Base-by-base conservation (phyloP, 2,329 filamentous ascomycete genomes). In the Fusarium austroafricanum region DNA sequence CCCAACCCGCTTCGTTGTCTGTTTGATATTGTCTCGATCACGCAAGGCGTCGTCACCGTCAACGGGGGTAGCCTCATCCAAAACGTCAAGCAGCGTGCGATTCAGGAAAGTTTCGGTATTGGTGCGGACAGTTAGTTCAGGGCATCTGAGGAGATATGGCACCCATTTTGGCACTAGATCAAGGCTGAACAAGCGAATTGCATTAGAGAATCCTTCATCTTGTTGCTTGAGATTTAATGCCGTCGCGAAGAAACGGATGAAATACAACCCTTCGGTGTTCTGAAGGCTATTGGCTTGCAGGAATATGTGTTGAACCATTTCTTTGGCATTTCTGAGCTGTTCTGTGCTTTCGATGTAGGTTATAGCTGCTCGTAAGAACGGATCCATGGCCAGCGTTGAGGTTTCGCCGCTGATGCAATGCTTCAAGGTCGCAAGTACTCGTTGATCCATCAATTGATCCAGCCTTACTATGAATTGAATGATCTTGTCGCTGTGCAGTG, bases 281-380 rank as follows among this genome's bases (percentile, higher is more conserved):
- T 84, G 81, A 14, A 87, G 64, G 17, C 68, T 74, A 39, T 74
- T 75, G 64, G 82, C 84, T 61, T 87, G 83, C 1, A 75, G 62
- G 33, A 75, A 76, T 26, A 87, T 73, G 66, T 86, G 80, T 3
- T 72, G 67, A 23, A 85, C 77, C 42, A 88, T 78, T 5, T 68
- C 72, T 29, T 77, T 70, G 3, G 83, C 78, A 42, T 76, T 68
- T 0, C 76, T 72, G 3, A 74, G 39, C 4, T 78, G 76, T 21
- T 74, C 72, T 26, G 81, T 83, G 47, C 74, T 64, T 39, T 79
- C 78, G 33, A 88, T 84, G 71, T 89, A 91, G 1, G 82, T 75
- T 31, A 83, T 73, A 5, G 86, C 85, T 17, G 83, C 85, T n/a
- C 85, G 83, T 18, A 92, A 79, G 70, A 84, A 91, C 2, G 88